Evolutionary conservation across 2,329 filamentous ascomycete genomes (phyloP), one percentile per base, ranked within the genome.

Genomic region (Huntiella omanensis): DNA sequence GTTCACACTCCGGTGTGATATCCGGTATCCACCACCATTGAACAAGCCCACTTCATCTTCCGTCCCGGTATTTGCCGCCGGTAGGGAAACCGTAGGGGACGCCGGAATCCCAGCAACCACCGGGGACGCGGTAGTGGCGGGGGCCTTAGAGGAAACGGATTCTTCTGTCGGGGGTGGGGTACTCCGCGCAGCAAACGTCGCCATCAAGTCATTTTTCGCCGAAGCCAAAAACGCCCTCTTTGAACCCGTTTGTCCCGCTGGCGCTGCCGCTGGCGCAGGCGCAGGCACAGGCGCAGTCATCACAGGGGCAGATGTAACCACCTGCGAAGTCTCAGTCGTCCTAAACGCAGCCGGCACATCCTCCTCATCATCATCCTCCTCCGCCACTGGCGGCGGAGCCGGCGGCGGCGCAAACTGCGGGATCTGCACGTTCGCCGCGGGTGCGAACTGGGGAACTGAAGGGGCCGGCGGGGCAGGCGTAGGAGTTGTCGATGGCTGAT

Each of bases 11-110:
- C 91, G 73, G 58, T 98, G 91, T 56, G 83, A 91, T 58, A 96
- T 86, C 38, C 91, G 73, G 59, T 88, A 98, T 57, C 83, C 88
- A 10, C 91, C 91, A 12, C 91, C 91, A 58, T 96, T 96, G 67
- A 96, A 98, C 0, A 82, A 91, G n/a, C 91, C 91, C 1, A 93
- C 75, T 54, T 94, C 87, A 60, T 96, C 91, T 28, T 75, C 67
- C 1, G 72, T 70, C 1, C 79, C 65, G 6, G 36, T 22, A 49
- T 51, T 0, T 72, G 75, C 16, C 12, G 40, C 43, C 2, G 37
- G 37, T 4, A 16, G 10, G 5, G 16, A 17, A 17, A 45, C 17
- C 3, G n/a, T 22, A 7, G 15, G 12, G 1, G 38, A 11, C n/a
- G 33, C 10, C n/a, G 43, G n/a, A 4, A 17, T 32, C 4, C 32